phyloP scores from a whole-genome alignment of 1,284 basidiomycete genomes.

The Porodaedalea pini region DNA sequence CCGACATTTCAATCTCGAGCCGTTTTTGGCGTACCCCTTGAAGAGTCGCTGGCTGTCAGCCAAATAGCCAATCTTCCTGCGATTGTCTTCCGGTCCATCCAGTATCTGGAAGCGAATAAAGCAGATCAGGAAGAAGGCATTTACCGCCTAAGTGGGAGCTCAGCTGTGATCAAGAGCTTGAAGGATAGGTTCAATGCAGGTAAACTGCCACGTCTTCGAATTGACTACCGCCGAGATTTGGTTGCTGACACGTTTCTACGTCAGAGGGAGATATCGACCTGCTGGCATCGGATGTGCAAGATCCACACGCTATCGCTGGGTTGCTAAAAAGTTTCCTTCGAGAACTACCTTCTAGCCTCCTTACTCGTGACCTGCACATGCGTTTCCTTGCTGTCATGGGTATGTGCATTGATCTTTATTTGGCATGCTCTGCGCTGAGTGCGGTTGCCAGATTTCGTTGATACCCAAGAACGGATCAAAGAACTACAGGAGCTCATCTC shows the following conservation, averaged over 20 bases:
- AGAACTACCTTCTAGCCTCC: constrained; percentile 85
- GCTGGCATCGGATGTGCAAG: constrained; percentile 86
- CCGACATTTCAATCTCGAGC: constrained; percentile 54
- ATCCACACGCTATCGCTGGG: constrained; percentile 92
- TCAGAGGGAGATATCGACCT: constrained; percentile 90
- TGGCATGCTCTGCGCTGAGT: constrained; percentile 13
- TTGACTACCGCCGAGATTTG: not conserved
- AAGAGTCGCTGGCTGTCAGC: constrained; percentile 85
- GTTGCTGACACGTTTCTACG: constrained; percentile 1
- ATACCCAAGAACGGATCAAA: constrained; percentile 81
- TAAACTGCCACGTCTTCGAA: too few relatives aligned
- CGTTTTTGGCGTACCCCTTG: constrained; percentile 87
- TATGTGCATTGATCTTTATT: constrained; percentile 38
- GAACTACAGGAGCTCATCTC: constrained; percentile 87
- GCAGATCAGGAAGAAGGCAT: constrained; percentile 98
- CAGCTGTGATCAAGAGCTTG: constrained; percentile 89
- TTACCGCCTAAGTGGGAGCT: constrained; percentile 90
- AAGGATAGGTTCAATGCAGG: constrained; percentile 91
- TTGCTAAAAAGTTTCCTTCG: constrained; percentile 88
- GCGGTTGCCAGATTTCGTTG: constrained; percentile 67
- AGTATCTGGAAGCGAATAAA: constrained; percentile 85
- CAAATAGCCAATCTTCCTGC: constrained; percentile 89
- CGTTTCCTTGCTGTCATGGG: constrained; percentile 89
- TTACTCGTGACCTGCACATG: constrained; percentile 88
- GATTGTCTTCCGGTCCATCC: constrained; percentile 91